Evolutionary conservation across 2,329 filamentous ascomycete species (phyloP).

Genomic region (Colletotrichum eleusines): DNA sequence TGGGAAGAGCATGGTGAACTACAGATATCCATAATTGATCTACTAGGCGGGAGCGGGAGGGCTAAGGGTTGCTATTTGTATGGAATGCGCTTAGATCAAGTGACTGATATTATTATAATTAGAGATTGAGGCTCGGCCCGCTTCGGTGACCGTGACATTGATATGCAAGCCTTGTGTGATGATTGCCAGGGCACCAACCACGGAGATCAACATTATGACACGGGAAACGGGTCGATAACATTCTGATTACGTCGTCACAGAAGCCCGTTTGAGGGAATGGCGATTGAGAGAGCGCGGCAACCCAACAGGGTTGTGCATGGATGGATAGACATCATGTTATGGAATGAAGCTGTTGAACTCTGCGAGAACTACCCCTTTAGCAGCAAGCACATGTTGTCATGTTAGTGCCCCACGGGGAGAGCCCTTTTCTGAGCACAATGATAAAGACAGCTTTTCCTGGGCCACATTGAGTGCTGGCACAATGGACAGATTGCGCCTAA

Average conservation of each 20-base stretch:
- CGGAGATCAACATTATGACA: background rate
- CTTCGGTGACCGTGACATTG: background rate
- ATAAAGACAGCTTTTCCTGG: slow-evolving; percentile 15
- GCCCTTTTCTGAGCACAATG: background rate
- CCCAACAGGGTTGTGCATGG: too few species aligned
- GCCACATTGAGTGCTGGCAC: background rate
- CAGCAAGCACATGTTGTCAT: background rate
- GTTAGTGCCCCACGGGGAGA: background rate
- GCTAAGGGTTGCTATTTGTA: too few species aligned
- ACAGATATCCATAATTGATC: background rate
- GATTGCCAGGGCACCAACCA: background rate
- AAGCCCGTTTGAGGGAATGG: background rate
- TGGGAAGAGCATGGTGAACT: background rate
- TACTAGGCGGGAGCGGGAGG: background rate
- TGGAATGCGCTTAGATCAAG: background rate
- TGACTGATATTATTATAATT: too few species aligned
- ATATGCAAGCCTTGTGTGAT: background rate
- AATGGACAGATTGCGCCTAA: background rate
- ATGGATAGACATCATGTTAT: background rate
- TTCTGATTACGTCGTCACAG: background rate
- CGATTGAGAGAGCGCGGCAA: background rate
- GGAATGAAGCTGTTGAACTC: slow-evolving; percentile 6
- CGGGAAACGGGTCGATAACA: background rate
- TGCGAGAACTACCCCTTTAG: slow-evolving; percentile 10
- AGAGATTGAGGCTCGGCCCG: background rate